A percentile compares a stretch with the other conserved stretches of the same genome.
Evolutionary conservation across 495 filamentous ascomycete genomes (phyloP).

Genomic region (Xeromyces bisporus): DNA sequence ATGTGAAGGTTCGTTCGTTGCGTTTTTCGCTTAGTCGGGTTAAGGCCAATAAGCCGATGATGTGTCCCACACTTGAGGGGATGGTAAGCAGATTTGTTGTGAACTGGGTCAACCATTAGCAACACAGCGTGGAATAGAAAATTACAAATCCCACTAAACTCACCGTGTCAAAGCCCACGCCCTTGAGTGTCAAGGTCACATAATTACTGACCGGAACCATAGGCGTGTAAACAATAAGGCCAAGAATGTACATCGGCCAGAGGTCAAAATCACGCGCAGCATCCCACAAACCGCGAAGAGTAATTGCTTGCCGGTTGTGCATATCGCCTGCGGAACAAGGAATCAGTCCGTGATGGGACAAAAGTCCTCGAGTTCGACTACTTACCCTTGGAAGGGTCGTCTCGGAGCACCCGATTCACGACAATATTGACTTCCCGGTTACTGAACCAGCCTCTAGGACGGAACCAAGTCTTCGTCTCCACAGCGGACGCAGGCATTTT

Average conservation of each 20-base stretch:
- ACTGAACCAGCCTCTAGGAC: conserved; percentile 43
- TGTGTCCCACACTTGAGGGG: conserved; percentile 26
- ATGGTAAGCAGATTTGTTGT: conserved; percentile 45
- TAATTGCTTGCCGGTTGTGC: conserved; percentile 39
- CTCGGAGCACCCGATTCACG: conserved; percentile 44
- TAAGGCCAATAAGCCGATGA: conserved; percentile 15
- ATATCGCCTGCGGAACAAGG: conserved; percentile 22
- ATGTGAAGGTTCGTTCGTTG: conserved; percentile 30
- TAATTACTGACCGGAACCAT: conserved; percentile 25
- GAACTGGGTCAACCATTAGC: conserved; percentile 6
- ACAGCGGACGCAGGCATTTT: conserved; percentile 34
- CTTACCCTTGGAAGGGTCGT: conserved; percentile 43
- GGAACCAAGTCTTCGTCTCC: conserved; percentile 37
- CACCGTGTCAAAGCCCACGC: conserved; percentile 33
- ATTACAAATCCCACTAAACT: conserved; percentile 14
- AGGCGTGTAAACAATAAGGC: conserved; percentile 34
- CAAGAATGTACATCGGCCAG: conserved; percentile 40
- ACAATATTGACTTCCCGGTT: conserved; percentile 42
- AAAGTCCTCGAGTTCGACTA: background rate
- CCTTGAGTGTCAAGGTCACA: conserved; percentile 30
- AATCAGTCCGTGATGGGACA: background rate
- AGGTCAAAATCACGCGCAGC: conserved; percentile 34
- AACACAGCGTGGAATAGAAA: too few species aligned
- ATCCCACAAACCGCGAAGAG: conserved; percentile 24
- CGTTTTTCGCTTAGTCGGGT: conserved; percentile 26